Conservation (phyloP, 75 land plant genomes). For the Sequoia sempervirens region DNA sequence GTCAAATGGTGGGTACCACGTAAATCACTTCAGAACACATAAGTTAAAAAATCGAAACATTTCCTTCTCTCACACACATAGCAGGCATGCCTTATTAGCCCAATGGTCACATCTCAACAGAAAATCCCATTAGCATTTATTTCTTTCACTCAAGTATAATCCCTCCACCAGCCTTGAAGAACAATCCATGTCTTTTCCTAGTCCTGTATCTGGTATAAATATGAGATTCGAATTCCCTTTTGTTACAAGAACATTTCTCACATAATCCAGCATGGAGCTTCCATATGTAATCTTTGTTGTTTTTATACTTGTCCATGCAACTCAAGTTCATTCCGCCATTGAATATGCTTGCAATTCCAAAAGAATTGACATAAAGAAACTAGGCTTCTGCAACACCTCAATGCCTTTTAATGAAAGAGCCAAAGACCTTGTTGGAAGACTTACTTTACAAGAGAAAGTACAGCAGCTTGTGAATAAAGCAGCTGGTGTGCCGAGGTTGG, state of each 20-base stretch:
- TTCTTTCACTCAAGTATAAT: slow-evolving; percentile 2
- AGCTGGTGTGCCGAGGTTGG: slow-evolving; percentile 23
- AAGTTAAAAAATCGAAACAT: not conserved
- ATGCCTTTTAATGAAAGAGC: slow-evolving; percentile 28
- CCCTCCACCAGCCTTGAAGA: not conserved
- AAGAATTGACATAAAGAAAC: not conserved
- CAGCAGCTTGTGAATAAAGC: slow-evolving; percentile 36
- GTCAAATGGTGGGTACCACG: not conserved
- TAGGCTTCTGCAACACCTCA: slow-evolving; percentile 39
- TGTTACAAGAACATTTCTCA: not conserved
- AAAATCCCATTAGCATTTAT: not conserved
- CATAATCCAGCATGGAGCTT: not conserved
- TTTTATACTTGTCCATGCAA: not conserved
- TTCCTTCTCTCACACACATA: not conserved
- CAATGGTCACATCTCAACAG: not conserved
- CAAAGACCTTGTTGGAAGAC: slow-evolving; percentile 38
- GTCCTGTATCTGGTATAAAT: not conserved
- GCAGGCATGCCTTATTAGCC: not conserved
- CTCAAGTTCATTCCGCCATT: not conserved
- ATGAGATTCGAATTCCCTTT: not conserved
- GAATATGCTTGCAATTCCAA: slow-evolving; percentile 6
- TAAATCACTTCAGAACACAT: not conserved
- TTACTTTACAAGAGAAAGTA: slow-evolving; percentile 54
- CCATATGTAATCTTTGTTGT: not conserved
- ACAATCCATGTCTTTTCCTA: not conserved